phyloP scores from a whole-genome alignment of 192 early-diverging fungal genomes.

The Paraglomus brasilianum region DNA sequence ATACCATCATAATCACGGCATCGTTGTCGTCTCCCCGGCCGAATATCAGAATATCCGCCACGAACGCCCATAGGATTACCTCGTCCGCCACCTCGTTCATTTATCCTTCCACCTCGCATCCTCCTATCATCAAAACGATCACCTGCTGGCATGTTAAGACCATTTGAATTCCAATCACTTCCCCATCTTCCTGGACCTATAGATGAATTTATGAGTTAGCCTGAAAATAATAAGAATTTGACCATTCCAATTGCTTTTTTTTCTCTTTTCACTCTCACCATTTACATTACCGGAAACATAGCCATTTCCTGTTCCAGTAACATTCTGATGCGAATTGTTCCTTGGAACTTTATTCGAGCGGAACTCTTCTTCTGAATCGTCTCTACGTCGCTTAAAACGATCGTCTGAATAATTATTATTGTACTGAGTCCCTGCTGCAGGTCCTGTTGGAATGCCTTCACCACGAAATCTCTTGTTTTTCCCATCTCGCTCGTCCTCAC shows the following conservation, averaged over 20 bases:
- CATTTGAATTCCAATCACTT: slow-evolving; percentile 27
- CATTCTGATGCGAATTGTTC: slow-evolving; percentile 10
- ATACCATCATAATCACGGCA: slow-evolving; percentile 80
- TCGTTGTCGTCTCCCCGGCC: slow-evolving; percentile 40
- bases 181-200: slow-evolving; percentile 31
- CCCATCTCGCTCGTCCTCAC: slow-evolving; percentile 30
- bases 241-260: no score
- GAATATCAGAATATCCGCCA: slow-evolving; percentile 36
- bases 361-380: slow-evolving; percentile 31
- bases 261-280: slow-evolving; percentile 15
- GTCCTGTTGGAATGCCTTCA: slow-evolving; percentile 32
- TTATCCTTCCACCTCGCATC: slow-evolving; percentile 39
- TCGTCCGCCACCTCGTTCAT: slow-evolving; percentile 46
- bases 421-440: slow-evolving; percentile 28
- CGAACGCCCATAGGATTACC: slow-evolving; percentile 36
- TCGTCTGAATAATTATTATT: slow-evolving; percentile 31
- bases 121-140: slow-evolving; percentile 35
- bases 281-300: slow-evolving; percentile 22
- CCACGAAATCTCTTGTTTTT: slow-evolving; percentile 34
- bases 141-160: slow-evolving; percentile 16
- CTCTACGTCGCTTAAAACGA: slow-evolving; percentile 28
- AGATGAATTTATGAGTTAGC: no score
- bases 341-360: slow-evolving; percentile 32
- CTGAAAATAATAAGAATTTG: no score
- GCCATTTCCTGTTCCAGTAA: slow-evolving; percentile 1